These are phyloP conservation scores for Paraphysoderma sedebokerense DNA, from an alignment of 371 early-diverging fungal genomes.

Conservation along the genomic window DNA sequence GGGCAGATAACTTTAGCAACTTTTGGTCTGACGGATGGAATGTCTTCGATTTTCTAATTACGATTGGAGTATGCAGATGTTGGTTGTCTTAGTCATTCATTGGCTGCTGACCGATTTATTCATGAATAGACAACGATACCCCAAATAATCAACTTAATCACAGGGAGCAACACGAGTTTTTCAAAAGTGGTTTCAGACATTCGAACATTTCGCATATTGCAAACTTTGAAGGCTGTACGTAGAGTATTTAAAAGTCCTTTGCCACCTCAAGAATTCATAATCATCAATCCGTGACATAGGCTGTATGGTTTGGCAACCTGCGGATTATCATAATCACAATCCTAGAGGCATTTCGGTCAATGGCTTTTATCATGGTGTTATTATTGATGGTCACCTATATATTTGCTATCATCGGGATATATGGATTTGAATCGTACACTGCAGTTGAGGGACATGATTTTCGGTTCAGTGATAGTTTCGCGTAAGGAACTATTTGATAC, in stretches of 20 bases:
- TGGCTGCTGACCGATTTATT: too few species aligned
- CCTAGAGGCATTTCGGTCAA: slow-evolving; percentile 17
- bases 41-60: slow-evolving; percentile 14
- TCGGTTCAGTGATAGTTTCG: slow-evolving; percentile 9
- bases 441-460: slow-evolving; percentile 2
- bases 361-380: slow-evolving; percentile 17
- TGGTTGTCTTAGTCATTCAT: too few species aligned
- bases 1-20: slow-evolving; percentile 8
- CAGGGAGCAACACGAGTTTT: not conserved
- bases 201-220: slow-evolving; percentile 11
- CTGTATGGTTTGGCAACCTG: slow-evolving; percentile 10
- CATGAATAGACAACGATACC: slow-evolving; percentile 7
- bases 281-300: not conserved
- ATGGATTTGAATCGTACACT: slow-evolving; percentile 10
- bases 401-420: slow-evolving; percentile 15
- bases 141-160: slow-evolving; percentile 10
- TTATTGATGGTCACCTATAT: slow-evolving; percentile 12
- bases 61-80: slow-evolving; percentile 3
- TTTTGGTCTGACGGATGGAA: slow-evolving; percentile 22
- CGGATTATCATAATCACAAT: slow-evolving; percentile 19
- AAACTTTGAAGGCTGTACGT: slow-evolving; percentile 13
- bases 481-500: too few species aligned
- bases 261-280: not conserved
- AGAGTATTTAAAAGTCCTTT: not conserved
- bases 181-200: slow-evolving; percentile 2